Evolutionary conservation across 2,329 filamentous ascomycete genomes (phyloP).

Genomic region (Nakataea oryzae): DNA sequence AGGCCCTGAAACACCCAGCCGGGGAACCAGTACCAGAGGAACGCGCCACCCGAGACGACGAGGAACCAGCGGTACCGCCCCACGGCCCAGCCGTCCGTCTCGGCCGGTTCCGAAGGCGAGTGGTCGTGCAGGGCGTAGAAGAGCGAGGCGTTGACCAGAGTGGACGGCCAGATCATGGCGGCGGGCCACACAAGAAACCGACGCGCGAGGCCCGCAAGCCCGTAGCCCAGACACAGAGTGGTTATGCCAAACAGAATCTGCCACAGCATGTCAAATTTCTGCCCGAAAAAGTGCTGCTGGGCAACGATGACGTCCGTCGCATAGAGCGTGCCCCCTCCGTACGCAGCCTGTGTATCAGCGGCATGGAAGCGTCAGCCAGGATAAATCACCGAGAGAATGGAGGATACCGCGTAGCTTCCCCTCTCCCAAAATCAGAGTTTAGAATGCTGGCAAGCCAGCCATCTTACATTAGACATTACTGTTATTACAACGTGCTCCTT

Average conservation of each 20-base stretch:
- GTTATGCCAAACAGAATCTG: slow-evolving; percentile 49
- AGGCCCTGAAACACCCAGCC: slow-evolving; percentile 43
- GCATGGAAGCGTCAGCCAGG: slow-evolving; percentile 5
- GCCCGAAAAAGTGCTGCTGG: slow-evolving; percentile 40
- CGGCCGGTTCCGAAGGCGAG: background rate
- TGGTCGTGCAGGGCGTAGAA: slow-evolving; percentile 58
- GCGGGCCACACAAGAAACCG: slow-evolving; percentile 51
- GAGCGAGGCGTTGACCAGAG: slow-evolving; percentile 49
- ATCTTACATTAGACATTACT: slow-evolving; percentile 51
- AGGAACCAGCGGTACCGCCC: slow-evolving; percentile 55
- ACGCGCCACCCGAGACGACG: slow-evolving; percentile 39
- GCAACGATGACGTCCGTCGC: slow-evolving; percentile 41
- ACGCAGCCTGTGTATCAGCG: slow-evolving; percentile 34
- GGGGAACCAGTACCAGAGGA: slow-evolving; percentile 45
- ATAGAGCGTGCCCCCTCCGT: slow-evolving; percentile 47
- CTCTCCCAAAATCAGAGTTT: background rate
- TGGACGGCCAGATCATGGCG: slow-evolving; percentile 54
- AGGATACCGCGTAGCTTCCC: background rate
- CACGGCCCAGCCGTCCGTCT: slow-evolving; percentile 47
- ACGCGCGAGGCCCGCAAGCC: slow-evolving; percentile 47
- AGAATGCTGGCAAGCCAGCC: background rate
- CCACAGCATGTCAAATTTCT: slow-evolving; percentile 44
- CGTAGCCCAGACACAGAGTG: slow-evolving; percentile 53
- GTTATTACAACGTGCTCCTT: slow-evolving; percentile 54
- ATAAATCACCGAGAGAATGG: background rate